Base-by-base conservation (phyloP, 1,284 basidiomycete species). In the Fomitiporia mediterranea region DNA sequence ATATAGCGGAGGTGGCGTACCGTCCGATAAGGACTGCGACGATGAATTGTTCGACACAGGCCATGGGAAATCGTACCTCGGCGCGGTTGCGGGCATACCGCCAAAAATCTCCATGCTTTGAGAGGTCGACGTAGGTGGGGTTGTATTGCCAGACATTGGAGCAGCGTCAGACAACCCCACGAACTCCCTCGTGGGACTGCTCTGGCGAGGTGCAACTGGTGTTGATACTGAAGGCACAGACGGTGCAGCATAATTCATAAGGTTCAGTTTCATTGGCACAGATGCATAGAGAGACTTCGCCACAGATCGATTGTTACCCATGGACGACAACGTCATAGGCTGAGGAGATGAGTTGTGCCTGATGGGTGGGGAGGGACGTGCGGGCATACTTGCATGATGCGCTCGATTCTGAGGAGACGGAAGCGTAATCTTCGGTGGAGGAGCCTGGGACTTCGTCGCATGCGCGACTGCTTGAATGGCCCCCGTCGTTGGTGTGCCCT, bases 241-340 rank as follows among this genome's bases (percentile, higher is more conserved):
- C 21, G 77, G 76, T 9, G 75, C 74, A 19, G 75, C 76, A 60
- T 81, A 80, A 65, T 81, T 82, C 61, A 69, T 71, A 55, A 81
- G 64, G 55, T 73, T 76, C 46, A 82, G 68, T 66, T 72, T 71
- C 63, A 69, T 71, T 44, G 61, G 59, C 17, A 61, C 59, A 4
- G 55, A 59, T 28, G 57, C 35, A 38, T 53, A 44, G 11, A 55
- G 11, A 39, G 59, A 47, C 28, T 38, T 25, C 44, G 54, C 23
- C 38, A 47, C 32, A 48, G 55, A 39, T 23, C 51, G 17, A 50
- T 49, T 34, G 27, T 34, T 23, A 56, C 32, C 35, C 42, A 27
- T 40, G n/a, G 46, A 51, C 21, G 50, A 39, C 9, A 53, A 28
- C n/a, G 54, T 21, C 23, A 43, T 28, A 15, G 58, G 58, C n/a